phyloP scores from a whole-genome alignment of 768 basidiomycete species.

The Dioszegia crocea region DNA sequence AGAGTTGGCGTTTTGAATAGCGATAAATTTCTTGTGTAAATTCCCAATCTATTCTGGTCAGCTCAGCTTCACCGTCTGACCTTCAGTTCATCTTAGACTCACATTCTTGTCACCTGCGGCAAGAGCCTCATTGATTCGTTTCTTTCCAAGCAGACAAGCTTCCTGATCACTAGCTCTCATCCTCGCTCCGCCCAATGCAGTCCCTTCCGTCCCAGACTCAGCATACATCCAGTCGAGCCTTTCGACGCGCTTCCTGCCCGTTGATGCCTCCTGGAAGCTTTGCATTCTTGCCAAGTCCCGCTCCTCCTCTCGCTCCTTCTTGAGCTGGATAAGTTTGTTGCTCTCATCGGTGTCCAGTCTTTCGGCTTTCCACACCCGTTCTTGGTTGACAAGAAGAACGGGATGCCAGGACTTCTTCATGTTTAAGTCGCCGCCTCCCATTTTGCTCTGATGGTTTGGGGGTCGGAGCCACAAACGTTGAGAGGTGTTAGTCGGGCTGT shows the following conservation, averaged over 20 bases:
- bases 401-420: slow-evolving; percentile 95
- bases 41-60: slow-evolving; percentile 34
- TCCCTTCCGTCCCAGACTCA: slow-evolving; percentile 82
- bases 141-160: slow-evolving; percentile 95
- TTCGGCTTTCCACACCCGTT: slow-evolving; percentile 98
- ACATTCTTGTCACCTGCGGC: slow-evolving; percentile 80
- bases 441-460: slow-evolving; percentile 55
- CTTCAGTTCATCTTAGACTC: slow-evolving; percentile 48
- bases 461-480: too few species aligned
- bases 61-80: too few species aligned
- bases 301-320: slow-evolving; percentile 97
- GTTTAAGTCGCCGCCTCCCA: slow-evolving; percentile 96
- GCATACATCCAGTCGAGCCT: slow-evolving; percentile 99
- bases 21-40: slow-evolving; percentile 81
- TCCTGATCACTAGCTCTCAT: slow-evolving; percentile 71
- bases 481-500: background rate
- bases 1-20: slow-evolving; percentile 88
- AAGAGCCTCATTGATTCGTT: slow-evolving; percentile 91
- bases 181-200: slow-evolving; percentile 53
- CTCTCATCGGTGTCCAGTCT: slow-evolving; percentile 97
- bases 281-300: slow-evolving; percentile 94
- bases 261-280: slow-evolving; percentile 88
- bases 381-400: slow-evolving; percentile 95
- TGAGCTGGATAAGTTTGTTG: slow-evolving; percentile 93
- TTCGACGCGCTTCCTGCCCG: slow-evolving; percentile 88